These are phyloP conservation scores for Oenanthe sinensis DNA, from an alignment of 129 eudicot species.

Conservation along the genomic window DNA sequence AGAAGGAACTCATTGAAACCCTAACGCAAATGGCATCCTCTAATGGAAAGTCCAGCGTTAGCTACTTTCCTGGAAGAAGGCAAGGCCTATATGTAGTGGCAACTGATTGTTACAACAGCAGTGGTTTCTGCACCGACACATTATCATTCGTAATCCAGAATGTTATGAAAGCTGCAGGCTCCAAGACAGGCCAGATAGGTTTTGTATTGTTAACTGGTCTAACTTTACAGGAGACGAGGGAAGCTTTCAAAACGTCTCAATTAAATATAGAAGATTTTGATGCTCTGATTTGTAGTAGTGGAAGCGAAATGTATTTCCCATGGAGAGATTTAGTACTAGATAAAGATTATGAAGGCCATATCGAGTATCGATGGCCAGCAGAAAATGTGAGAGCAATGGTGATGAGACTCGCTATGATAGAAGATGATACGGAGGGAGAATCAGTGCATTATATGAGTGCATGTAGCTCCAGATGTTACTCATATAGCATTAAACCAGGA, in stretches of 20 bases:
- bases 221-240: conserved; percentile 43
- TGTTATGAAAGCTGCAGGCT: conserved; percentile 39
- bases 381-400: conserved; percentile 59
- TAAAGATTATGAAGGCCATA: conserved; percentile 55
- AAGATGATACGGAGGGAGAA: conserved; percentile 38
- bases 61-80: conserved; percentile 74
- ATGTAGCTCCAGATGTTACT: conserved; percentile 56
- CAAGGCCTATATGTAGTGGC: conserved; percentile 49
- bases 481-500: conserved; percentile 58
- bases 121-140: conserved; percentile 36
- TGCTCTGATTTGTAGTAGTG: conserved; percentile 67
- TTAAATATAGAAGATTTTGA: conserved; percentile 43
- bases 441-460: conserved; percentile 30
- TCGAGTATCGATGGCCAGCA: conserved; percentile 65
- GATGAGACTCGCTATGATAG: conserved; percentile 41
- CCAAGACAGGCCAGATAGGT: conserved; percentile 45
- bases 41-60: conserved; percentile 30
- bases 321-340: conserved; percentile 49
- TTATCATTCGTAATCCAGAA: conserved; percentile 36
- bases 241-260: conserved; percentile 31
- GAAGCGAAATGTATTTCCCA: conserved; percentile 70
- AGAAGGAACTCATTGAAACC: conserved; percentile 53
- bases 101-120: conserved; percentile 43
- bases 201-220: conserved; percentile 53
- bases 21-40: conserved; percentile 38